Evolutionary conservation across 2,329 filamentous ascomycete species (phyloP), one percentile per base, ranked within the genome.

Genomic region (Periconia sp.): DNA sequence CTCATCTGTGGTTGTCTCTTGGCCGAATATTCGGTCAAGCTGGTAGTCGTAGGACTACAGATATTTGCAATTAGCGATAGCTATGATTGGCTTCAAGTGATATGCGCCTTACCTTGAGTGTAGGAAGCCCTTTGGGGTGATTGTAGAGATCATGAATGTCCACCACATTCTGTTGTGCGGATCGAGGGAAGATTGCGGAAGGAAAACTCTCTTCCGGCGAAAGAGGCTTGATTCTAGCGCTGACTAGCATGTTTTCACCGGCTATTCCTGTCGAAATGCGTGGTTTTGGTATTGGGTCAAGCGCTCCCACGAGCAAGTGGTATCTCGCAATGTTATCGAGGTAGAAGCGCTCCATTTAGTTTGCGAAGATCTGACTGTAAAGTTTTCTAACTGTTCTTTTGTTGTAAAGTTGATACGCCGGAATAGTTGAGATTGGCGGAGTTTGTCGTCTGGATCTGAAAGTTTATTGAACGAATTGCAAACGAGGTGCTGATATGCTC

Each of bases 1-100:
- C 3, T 68, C 55, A 7, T 76, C 65, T 0, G 78, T 79, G 0
- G 69, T 58, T 27, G 57, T 56, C n/a, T 54, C 27, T 1, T 43
- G 18, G 41, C 65, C 6, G 67, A 56, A 61, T 45, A 61, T 50
- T 33, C 52, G 35, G 50, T 61, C 57, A 15, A 61, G 52, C 49
- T 59, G 31, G 45, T 61, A 61, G 45, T 61, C 47, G 35, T 19
- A 48, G 37, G 57, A 59, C 59, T 61, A 41, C 3, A 51, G 51
- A 43, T 47, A 18, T 41, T 44, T 23, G 15, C 49, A 14, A 52
- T 61, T 37, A 61, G 59, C 27, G 53, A 54, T 20, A 44, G 11
- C 18, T 8, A 37, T 6, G 18, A 19, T n/a, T n/a, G n/a, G n/a
- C 48, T 20, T 53, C 45, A 17, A 6, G 45, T 23, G 20, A 47